These are phyloP conservation scores for Syzygium aromaticum DNA, from an alignment of 345 rosid genomes.

Conservation along the genomic window DNA sequence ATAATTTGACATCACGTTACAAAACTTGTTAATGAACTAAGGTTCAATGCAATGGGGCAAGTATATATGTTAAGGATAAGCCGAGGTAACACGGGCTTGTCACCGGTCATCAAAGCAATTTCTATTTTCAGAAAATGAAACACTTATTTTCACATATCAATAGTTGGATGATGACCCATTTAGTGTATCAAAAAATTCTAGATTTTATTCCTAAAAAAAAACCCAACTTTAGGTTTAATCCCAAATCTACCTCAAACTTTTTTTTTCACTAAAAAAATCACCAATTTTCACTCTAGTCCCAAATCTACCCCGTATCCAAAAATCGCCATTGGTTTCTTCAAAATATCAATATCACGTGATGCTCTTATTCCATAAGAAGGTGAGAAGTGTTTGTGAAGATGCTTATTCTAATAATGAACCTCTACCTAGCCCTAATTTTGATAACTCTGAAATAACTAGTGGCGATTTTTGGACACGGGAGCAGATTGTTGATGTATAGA, in stretches of 20 bases:
- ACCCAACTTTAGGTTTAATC: neutral
- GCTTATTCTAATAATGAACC: too few species aligned
- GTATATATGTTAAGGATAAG: neutral
- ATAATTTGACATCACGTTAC: too few species aligned
- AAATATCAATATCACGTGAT: fast-evolving
- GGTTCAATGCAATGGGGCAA: neutral
- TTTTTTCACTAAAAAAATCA: neutral
- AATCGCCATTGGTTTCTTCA: neutral
- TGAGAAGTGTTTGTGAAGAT: too few species aligned
- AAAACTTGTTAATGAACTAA: neutral
- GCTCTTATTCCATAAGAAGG: neutral
- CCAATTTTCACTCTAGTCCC: neutral
- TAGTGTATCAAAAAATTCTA: neutral
- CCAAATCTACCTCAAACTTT: fast-evolving
- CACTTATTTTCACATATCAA: neutral
- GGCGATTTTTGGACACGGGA: too few species aligned
- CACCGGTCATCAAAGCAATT: neutral
- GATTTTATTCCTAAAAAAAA: neutral
- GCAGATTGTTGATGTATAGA: too few species aligned
- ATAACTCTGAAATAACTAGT: too few species aligned
- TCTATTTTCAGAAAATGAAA: neutral
- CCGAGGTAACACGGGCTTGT: neutral
- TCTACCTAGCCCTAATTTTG: too few species aligned
- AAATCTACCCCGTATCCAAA: neutral
- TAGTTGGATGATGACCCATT: neutral